phyloP scores from a whole-genome alignment of 495 filamentous ascomycete species.

The Penicillium simplicissimum region DNA sequence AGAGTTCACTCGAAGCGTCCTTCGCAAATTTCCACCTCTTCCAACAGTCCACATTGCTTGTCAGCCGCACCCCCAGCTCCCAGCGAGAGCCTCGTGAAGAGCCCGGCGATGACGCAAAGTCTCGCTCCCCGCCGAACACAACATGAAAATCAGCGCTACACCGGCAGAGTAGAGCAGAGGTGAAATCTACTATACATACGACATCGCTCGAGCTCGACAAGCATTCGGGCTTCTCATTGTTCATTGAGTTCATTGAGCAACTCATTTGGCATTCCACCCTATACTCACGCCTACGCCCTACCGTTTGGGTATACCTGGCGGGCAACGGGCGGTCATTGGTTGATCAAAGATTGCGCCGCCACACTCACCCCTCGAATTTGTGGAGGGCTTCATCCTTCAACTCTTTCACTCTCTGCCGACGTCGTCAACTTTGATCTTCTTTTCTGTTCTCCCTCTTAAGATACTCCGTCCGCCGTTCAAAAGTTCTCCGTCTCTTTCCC shows the following conservation, averaged over 20 bases:
- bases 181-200: not conserved
- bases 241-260: not conserved
- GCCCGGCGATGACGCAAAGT: slow-evolving; percentile 21
- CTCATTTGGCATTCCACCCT: not conserved
- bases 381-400: slow-evolving; percentile 22
- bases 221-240: not conserved
- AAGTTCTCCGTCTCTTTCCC: slow-evolving; percentile 16
- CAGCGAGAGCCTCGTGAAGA: not conserved
- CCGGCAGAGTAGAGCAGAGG: not conserved
- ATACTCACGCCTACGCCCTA: not conserved
- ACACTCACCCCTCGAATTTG: slow-evolving; percentile 38
- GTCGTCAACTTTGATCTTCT: slow-evolving; percentile 4
- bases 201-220: not conserved
- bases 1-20: too few species aligned
- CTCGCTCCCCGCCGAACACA: slow-evolving; percentile 4
- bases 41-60: not conserved
- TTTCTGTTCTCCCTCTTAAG: not conserved
- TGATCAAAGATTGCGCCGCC: slow-evolving; percentile 29
- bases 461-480: not conserved
- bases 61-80: slow-evolving; percentile 1
- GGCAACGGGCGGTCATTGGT: slow-evolving; percentile 29
- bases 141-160: not conserved
- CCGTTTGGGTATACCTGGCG: slow-evolving; percentile 19
- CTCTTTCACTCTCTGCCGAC: slow-evolving; percentile 8
- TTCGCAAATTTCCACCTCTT: too few species aligned